Base-by-base conservation (phyloP, 2,329 filamentous ascomycete species). In the Aspergillus brunneoviolaceus region DNA sequence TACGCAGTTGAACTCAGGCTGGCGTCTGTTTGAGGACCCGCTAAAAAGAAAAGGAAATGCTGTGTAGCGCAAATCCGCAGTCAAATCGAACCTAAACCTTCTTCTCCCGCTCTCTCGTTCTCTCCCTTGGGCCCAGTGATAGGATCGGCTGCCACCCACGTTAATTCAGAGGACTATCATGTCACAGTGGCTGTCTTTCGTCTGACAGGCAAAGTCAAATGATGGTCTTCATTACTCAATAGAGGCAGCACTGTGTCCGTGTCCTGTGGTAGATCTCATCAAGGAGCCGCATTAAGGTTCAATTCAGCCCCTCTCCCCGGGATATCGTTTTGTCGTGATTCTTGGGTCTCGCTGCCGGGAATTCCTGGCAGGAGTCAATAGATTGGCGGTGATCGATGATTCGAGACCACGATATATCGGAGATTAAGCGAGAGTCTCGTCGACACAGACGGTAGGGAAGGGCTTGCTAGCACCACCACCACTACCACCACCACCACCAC, bases 341-440 rank as follows among this genome's bases (percentile, higher is more conserved):
- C 54, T 60, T 49, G 39, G 39, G 39, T 25, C 23, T 53, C 50
- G 45, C 53, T 48, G 53, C 53, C 48, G 53, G 53, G 25, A 33
- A 35, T 47, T 42, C 49, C 50, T 60, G 16, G 52, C 53, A 16
- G 48, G 12, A 52, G 47, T 49, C 59, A 63, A 61, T 63, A 57
- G 55, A 50, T 58, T 53, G 59, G 45, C 25, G 35, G 51, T 27
- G 12, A 58, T 62, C 49, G 54, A 58, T 27, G 52, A 57, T 57
- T 59, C 57, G 50, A 62, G 58, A 60, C 60, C 58, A 52, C 45
- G 49, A 60, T 61, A 60, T 53, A 55, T 59, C 64, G 64, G 64
- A 63, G 57, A 66, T 63, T 64, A 66, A 59, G 53, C 55, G 54
- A 61, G 33, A 59, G 55, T 35, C 51, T 47, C 11, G 48, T 62